These are phyloP conservation scores for Dactylellina parvicollis DNA, from an alignment of 2,329 filamentous ascomycete species.

Conservation along the genomic window DNA sequence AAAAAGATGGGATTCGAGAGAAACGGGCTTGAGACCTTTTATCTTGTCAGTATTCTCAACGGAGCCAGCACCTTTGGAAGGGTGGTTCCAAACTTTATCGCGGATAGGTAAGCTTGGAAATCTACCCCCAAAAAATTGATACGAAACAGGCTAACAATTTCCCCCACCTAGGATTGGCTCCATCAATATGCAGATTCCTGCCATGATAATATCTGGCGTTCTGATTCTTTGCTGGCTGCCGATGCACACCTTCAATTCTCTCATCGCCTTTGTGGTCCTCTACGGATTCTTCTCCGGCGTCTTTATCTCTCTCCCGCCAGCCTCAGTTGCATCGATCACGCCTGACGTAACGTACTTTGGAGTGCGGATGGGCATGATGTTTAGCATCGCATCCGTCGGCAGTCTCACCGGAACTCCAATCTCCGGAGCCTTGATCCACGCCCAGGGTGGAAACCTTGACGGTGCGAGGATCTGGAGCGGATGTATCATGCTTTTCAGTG, in stretches of 20 bases:
- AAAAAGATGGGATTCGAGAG: conserved; percentile 37
- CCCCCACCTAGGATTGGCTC: conserved; percentile 38
- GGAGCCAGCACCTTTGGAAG: conserved; percentile 65
- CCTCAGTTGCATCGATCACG: conserved; percentile 60
- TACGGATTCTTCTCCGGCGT: conserved; percentile 64
- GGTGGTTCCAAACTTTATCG: conserved; percentile 63
- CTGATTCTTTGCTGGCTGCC: conserved; percentile 65
- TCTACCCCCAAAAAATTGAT: not conserved
- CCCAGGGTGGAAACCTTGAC: conserved; percentile 42
- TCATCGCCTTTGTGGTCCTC: conserved; percentile 62
- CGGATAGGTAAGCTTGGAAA: conserved; percentile 59
- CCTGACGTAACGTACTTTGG: conserved; percentile 51
- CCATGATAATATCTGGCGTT: conserved; percentile 62
- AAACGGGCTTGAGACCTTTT: conserved; percentile 59
- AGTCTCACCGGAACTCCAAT: conserved; percentile 68
- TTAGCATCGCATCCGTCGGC: conserved; percentile 66
- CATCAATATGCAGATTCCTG: conserved; percentile 50
- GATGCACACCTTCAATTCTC: conserved; percentile 57
- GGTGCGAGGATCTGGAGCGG: conserved; percentile 50
- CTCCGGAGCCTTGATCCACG: conserved; percentile 66
- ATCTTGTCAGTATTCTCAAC: conserved; percentile 64
- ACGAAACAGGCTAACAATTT: not conserved
- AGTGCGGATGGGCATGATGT: conserved; percentile 54
- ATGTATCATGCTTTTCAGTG: conserved; percentile 51
- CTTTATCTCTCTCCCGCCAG: conserved; percentile 62